phyloP scores from a whole-genome alignment of 1,284 basidiomycete genomes.

The Trametes sp. region DNA sequence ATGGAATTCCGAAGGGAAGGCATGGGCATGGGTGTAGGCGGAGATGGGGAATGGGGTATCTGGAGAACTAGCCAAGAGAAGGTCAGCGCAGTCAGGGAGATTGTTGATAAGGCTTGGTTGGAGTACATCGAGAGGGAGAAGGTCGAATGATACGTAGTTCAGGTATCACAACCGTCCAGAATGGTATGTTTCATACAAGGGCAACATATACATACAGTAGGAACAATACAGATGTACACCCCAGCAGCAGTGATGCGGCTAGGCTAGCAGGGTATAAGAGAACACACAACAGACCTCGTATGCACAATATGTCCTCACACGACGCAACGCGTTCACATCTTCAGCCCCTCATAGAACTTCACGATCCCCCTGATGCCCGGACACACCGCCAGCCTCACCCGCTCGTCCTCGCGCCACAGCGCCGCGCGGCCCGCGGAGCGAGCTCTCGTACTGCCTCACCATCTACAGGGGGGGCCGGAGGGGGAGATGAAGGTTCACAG shows the following conservation, averaged over 20 bases:
- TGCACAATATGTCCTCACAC: no score
- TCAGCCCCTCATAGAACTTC: conserved; percentile 59
- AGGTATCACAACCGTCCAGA: background rate
- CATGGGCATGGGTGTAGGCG: conserved; percentile 73
- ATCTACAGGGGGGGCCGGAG: conserved; percentile 48
- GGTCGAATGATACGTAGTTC: background rate
- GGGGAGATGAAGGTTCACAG: conserved; percentile 2
- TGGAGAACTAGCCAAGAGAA: conserved; percentile 67
- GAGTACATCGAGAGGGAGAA: conserved; percentile 8
- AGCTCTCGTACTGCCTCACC: conserved; percentile 64
- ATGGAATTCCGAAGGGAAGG: conserved; percentile 60
- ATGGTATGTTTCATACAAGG: no score
- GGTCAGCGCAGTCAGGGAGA: conserved; percentile 58
- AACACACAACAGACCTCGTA: no score
- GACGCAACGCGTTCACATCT: conserved; percentile 11
- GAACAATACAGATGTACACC: no score
- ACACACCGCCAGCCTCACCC: conserved; percentile 70
- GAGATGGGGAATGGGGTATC: conserved; percentile 65
- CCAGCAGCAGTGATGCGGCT: no score
- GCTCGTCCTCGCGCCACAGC: conserved; percentile 65
- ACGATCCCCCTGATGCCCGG: conserved; percentile 66
- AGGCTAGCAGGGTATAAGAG: no score
- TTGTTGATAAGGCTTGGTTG: conserved; percentile 47
- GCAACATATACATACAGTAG: background rate
- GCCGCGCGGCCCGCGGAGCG: conserved; percentile 51